These are phyloP conservation scores for Aspergillus brunneoviolaceus DNA, from an alignment of 2,329 filamentous ascomycete species.

Conservation along the genomic window DNA sequence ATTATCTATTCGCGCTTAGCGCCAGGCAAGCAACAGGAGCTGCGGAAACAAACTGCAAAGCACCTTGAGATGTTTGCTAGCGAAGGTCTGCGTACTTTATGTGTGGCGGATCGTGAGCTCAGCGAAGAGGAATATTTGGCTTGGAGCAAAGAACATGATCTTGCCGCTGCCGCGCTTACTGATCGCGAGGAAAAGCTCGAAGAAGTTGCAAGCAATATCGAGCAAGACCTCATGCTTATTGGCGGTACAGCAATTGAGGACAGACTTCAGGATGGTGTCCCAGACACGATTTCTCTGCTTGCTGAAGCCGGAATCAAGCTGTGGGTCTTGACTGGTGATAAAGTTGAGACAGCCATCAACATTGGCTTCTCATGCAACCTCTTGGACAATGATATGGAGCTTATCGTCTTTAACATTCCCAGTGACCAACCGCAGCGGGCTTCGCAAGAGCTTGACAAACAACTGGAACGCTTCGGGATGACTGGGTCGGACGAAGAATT, in stretches of 20 bases:
- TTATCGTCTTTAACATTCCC: constrained; percentile 83
- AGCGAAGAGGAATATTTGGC: constrained; percentile 76
- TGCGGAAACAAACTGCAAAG: constrained; percentile 80
- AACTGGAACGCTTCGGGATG: constrained; percentile 71
- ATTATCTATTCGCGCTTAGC: constrained; percentile 92
- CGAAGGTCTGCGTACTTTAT: constrained; percentile 91
- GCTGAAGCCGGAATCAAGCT: constrained; percentile 95
- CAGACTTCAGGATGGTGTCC: constrained; percentile 92
- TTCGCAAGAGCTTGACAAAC: constrained; percentile 70
- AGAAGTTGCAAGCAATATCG: constrained; percentile 82
- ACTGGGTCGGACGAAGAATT: constrained; percentile 86
- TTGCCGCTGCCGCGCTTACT: constrained; percentile 78
- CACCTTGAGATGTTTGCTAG: constrained; percentile 96
- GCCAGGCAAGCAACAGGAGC: constrained; percentile 78
- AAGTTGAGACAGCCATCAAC: constrained; percentile 99
- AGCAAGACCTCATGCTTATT: constrained; percentile 81
- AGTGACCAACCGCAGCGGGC: constrained; percentile 68
- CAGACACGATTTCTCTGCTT: constrained; percentile 88
- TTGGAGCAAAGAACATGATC: constrained; percentile 86
- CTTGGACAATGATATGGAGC: constrained; percentile 95
- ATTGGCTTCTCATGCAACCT: constrained; percentile 99
- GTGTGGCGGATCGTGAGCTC: constrained; percentile 81
- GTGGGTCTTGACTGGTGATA: constrained; percentile 97
- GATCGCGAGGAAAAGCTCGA: constrained; percentile 93
- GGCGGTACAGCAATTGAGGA: constrained; percentile 98